Percentiles rank a stretch among this genome's conserved stretches.
These are phyloP conservation scores for Cadophora sp. DNA, from an alignment of 2,329 filamentous ascomycete genomes.

Conservation along the genomic window DNA sequence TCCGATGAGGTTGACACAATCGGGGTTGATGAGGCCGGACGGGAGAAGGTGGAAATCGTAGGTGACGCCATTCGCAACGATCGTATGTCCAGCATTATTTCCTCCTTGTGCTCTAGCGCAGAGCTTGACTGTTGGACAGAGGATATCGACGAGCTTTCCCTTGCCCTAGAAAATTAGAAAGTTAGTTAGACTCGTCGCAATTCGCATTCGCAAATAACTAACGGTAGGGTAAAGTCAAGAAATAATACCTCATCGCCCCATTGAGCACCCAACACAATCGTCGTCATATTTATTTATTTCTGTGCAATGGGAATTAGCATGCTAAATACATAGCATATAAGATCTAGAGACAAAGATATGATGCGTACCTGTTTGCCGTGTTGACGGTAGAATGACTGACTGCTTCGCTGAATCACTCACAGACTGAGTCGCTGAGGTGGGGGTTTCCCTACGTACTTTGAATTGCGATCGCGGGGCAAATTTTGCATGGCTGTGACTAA, in stretches of 20 bases:
- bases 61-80: slow-evolving; percentile 48
- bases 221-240: not conserved
- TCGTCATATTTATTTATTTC: slow-evolving; percentile 13
- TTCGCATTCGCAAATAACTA: not conserved
- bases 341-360: not conserved
- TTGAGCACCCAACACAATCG: slow-evolving; percentile 20
- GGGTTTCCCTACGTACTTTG: too few relatives aligned
- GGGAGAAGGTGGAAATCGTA: slow-evolving; percentile 64
- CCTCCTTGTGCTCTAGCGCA: slow-evolving; percentile 50
- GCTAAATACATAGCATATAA: not conserved
- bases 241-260: slow-evolving; percentile 22
- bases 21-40: slow-evolving; percentile 75
- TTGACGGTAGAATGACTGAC: slow-evolving; percentile 1
- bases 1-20: slow-evolving; percentile 76
- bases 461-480: too few relatives aligned
- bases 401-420: too few relatives aligned
- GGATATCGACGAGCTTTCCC: slow-evolving; percentile 64
- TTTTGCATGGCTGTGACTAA: too few relatives aligned
- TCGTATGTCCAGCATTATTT: slow-evolving; percentile 57
- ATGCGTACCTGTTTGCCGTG: not conserved
- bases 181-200: not conserved
- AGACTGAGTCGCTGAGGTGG: too few relatives aligned
- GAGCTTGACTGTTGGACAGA: slow-evolving; percentile 42
- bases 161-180: slow-evolving; percentile 47
- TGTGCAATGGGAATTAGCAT: not conserved